A percentile compares a stretch with the other conserved stretches of the same genome.
These are phyloP conservation scores for Curvularia spicifera DNA, from an alignment of 2,329 filamentous ascomycete genomes.

Conservation along the genomic window DNA sequence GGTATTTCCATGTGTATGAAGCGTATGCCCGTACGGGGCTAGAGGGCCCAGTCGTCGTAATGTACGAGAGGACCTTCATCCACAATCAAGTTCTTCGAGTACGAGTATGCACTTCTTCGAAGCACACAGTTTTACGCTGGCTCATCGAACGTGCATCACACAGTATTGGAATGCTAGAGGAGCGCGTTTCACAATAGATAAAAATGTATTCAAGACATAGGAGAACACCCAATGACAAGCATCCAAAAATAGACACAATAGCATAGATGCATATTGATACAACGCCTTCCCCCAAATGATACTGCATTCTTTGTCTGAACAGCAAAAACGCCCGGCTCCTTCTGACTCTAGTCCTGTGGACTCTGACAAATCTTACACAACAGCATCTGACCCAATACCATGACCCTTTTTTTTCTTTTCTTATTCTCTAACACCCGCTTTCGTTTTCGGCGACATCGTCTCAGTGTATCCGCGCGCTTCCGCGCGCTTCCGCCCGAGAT, in stretches of 20 bases:
- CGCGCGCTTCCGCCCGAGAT: background rate
- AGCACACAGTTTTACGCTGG: background rate
- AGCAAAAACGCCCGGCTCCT: constrained; percentile 3
- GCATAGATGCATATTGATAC: constrained; percentile 4
- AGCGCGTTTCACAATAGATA: background rate
- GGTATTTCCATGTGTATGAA: background rate
- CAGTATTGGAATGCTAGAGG: background rate
- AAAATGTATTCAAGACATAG: background rate
- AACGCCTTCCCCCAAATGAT: background rate
- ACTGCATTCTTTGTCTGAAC: background rate
- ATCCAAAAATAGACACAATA: background rate
- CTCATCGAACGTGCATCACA: background rate
- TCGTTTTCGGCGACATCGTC: background rate
- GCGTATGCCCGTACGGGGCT: background rate
- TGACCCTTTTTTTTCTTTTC: background rate
- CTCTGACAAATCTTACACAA: background rate
- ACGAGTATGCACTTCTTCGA: background rate
- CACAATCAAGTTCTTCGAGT: background rate
- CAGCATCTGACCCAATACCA: background rate
- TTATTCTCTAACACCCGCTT: background rate
- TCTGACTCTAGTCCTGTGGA: background rate
- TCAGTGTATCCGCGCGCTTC: background rate
- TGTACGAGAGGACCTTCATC: background rate
- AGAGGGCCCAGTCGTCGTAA: background rate
- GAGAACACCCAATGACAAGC: background rate